Conservation (phyloP, 192 early-diverging fungal genomes). For the Phycomyces nitens region DNA sequence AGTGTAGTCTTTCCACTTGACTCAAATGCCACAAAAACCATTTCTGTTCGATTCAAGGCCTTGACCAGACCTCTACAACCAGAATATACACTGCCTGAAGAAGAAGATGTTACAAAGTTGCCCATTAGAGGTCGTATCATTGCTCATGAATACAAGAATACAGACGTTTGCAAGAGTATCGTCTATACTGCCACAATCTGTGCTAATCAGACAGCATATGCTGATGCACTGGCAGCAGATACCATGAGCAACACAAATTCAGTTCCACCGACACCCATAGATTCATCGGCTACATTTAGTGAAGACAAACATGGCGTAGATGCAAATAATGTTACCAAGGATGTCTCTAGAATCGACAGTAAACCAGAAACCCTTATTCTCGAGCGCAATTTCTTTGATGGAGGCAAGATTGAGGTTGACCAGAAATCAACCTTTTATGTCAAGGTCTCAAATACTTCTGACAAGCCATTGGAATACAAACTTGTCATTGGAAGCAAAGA, state of each 20-base stretch:
- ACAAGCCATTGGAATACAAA: constrained; percentile 29
- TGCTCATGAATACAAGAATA: constrained; percentile 82
- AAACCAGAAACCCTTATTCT: constrained; percentile 33
- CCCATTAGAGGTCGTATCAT: constrained; percentile 55
- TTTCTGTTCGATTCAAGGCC: constrained; percentile 61
- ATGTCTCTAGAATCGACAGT: background rate
- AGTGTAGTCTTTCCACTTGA: constrained; percentile 70
- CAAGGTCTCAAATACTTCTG: constrained; percentile 42
- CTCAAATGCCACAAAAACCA: constrained; percentile 60
- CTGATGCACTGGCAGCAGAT: constrained; percentile 14
- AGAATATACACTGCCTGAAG: background rate
- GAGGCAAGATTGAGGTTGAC: constrained; percentile 47
- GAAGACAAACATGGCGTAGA: background rate
- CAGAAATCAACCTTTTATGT: constrained; percentile 51
- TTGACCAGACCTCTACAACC: constrained; percentile 29
- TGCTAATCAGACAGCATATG: constrained; percentile 33
- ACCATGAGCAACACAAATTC: background rate
- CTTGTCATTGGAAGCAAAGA: constrained; percentile 29
- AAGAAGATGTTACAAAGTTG: background rate
- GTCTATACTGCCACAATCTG: constrained; percentile 57
- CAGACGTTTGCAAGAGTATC: constrained; percentile 70
- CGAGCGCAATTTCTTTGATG: constrained; percentile 46
- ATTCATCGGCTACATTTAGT: background rate
- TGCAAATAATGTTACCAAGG: background rate
- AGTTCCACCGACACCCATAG: background rate